phyloP scores from a whole-genome alignment of 192 early-diverging fungal genomes.

The Podila epicladia region DNA sequence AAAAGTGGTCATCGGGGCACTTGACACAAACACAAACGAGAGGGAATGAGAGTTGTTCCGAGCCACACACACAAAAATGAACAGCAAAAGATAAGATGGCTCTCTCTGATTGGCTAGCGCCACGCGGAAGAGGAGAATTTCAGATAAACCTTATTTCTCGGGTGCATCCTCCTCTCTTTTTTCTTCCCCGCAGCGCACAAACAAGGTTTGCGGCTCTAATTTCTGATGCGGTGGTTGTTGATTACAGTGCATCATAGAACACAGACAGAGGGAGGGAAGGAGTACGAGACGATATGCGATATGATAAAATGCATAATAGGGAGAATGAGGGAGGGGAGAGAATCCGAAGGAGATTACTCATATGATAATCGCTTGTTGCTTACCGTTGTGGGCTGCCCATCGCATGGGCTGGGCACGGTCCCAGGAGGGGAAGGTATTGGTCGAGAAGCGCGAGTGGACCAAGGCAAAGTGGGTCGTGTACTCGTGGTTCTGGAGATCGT shows the following conservation, averaged over 20 bases:
- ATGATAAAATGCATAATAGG: not conserved
- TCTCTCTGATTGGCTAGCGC: constrained; percentile 23
- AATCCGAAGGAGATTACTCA: constrained; percentile 21
- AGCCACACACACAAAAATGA: not conserved
- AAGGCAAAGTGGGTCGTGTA: constrained; percentile 94
- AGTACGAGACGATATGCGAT: not conserved
- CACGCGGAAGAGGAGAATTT: constrained; percentile 39
- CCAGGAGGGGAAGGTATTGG: constrained; percentile 99
- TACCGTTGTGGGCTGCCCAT: constrained; percentile 98
- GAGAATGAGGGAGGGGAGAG: not conserved
- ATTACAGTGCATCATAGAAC: not conserved
- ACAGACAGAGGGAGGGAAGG: not conserved
- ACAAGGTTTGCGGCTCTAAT: constrained; percentile 5
- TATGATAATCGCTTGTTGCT: constrained; percentile 16
- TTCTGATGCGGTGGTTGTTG: not conserved
- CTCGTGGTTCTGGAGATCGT: constrained; percentile 84
- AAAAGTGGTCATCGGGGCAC: constrained; percentile 9
- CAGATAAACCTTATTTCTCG: constrained; percentile 32
- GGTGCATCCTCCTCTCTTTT: not conserved
- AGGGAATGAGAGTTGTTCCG: not conserved
- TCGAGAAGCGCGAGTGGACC: constrained; percentile 98
- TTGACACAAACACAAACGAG: not conserved
- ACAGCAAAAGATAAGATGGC: constrained; percentile 42
- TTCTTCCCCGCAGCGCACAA: not conserved
- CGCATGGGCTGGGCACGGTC: constrained; percentile 99